Evolutionary conservation across 1,284 basidiomycete species (phyloP).

Genomic region (Porogramme epimiltina): DNA sequence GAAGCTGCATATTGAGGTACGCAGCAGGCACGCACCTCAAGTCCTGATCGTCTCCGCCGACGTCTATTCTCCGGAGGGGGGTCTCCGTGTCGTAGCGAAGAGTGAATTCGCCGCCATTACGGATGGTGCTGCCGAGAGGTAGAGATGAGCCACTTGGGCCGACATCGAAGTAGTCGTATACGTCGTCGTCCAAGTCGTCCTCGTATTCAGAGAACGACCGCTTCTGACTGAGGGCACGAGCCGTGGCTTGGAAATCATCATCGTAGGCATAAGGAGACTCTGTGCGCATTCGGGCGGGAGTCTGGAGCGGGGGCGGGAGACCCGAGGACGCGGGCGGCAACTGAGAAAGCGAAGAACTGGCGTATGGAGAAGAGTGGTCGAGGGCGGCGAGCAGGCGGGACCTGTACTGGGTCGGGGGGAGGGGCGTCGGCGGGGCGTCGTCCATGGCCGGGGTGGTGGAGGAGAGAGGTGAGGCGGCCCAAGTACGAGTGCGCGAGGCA

Average conservation of each 20-base stretch:
- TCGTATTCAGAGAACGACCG: conserved; percentile 10
- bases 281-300: conserved; percentile 6
- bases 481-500: no score
- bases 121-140: no score
- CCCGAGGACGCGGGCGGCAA: conserved; percentile 15
- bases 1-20: background rate
- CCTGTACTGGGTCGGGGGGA: no score
- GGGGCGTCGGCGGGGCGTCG: no score
- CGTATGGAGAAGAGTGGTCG: no score
- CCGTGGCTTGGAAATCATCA: background rate
- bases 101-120: no score
- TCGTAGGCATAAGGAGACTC: conserved; percentile 2
- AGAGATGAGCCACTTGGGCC: conserved; percentile 5
- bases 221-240: conserved; percentile 2
- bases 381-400: no score
- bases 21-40: conserved; percentile 10
- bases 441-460: no score
- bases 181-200: background rate
- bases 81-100: no score
- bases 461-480: no score
- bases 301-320: background rate
- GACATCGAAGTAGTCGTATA: background rate
- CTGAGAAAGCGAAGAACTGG: no score
- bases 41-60: conserved; percentile 21
- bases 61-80: no score